These are phyloP conservation scores for Veloporphyrellus conicus DNA, from an alignment of 1,284 basidiomycete species.

Conservation along the genomic window DNA sequence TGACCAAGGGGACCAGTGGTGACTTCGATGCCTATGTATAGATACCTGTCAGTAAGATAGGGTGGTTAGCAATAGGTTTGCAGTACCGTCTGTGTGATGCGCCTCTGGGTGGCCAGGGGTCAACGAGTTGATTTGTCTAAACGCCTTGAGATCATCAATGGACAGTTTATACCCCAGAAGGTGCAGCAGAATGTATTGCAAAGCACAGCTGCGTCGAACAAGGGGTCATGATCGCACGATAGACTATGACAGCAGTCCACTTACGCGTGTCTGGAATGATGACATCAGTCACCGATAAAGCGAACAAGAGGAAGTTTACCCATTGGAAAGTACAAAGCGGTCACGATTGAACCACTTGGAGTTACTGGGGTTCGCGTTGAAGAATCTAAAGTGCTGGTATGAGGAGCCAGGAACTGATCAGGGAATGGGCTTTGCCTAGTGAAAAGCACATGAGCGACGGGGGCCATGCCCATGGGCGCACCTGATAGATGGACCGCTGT, in stretches of 20 bases:
- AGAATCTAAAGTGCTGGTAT: constrained; percentile 48
- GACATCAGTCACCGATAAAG: constrained; percentile 11
- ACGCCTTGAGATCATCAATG: constrained; percentile 79
- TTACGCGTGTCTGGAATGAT: constrained; percentile 59
- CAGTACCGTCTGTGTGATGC: constrained; percentile 76
- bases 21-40: constrained; percentile 71
- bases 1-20: constrained; percentile 96
- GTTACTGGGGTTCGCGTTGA: constrained; percentile 84
- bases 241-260: constrained; percentile 20
- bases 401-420: constrained; percentile 5
- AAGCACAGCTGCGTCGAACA: constrained; percentile 59
- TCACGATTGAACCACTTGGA: constrained; percentile 92
- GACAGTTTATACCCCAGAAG: constrained; percentile 81
- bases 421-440: constrained; percentile 47
- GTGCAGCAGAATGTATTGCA: constrained; percentile 82
- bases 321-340: constrained; percentile 83
- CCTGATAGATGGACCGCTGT: constrained; percentile 39
- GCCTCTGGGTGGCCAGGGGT: constrained; percentile 92
- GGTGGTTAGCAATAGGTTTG: constrained; percentile 3
- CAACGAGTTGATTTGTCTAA: constrained; percentile 82
- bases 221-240: constrained; percentile 8
- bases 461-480: constrained; percentile 91
- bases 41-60: constrained; percentile 5
- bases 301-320: constrained; percentile 38
- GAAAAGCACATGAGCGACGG: constrained; percentile 84